A percentile compares a stretch with the other conserved stretches of the same genome.
These are phyloP conservation scores for Coffea eugenioides DNA, from an alignment of 257 asterid species.

Conservation along the genomic window DNA sequence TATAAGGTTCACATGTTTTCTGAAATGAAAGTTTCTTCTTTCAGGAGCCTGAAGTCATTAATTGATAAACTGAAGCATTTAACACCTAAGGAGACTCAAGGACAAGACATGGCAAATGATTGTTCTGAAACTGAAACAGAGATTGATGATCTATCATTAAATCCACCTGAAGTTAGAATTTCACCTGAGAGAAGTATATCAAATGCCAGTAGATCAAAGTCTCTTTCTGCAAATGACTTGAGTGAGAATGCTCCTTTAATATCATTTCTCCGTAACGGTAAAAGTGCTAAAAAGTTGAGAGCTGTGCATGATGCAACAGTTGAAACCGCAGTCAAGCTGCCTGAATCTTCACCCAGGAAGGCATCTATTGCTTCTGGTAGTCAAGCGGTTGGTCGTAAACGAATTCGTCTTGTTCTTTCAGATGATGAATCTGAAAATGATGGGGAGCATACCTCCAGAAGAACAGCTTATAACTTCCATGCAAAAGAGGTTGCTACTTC, in stretches of 20 bases:
- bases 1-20: background rate
- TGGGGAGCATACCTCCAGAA: conserved; percentile 37
- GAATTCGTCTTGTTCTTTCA: conserved; percentile 69
- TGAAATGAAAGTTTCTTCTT: background rate
- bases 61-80: conserved; percentile 63
- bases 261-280: conserved; percentile 45
- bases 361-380: conserved; percentile 50
- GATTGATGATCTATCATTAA: conserved; percentile 47
- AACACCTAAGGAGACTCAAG: conserved; percentile 34
- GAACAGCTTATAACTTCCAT: conserved; percentile 31
- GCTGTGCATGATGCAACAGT: conserved; percentile 27
- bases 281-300: conserved; percentile 36
- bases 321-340: conserved; percentile 32
- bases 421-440: conserved; percentile 69
- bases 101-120: conserved; percentile 38
- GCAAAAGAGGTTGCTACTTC: conserved; percentile 71
- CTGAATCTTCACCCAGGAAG: conserved; percentile 43
- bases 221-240: conserved; percentile 42
- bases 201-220: conserved; percentile 35
- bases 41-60: conserved; percentile 58
- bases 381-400: conserved; percentile 60
- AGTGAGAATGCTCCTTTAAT: conserved; percentile 46
- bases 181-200: conserved; percentile 35
- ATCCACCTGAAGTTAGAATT: conserved; percentile 48
- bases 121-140: conserved; percentile 89